Percentiles rank a stretch among this genome's conserved stretches.
Conservation (phyloP, 1,139 yeast species). For the Protomyces inundatus region DNA sequence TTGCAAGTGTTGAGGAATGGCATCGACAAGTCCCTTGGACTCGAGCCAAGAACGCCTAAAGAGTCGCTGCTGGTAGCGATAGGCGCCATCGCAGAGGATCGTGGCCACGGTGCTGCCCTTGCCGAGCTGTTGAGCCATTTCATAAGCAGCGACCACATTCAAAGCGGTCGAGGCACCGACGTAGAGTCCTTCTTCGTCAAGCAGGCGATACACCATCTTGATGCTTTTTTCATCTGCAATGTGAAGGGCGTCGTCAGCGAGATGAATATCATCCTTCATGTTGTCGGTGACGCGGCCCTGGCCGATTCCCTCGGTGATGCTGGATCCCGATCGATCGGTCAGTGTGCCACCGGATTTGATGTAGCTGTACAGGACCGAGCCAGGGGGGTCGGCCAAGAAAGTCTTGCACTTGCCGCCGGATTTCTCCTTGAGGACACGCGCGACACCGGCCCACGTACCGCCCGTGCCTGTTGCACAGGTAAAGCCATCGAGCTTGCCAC, state of each 20-base stretch:
- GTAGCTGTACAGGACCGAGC: constrained; percentile 75
- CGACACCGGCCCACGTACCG: constrained; percentile 80
- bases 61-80: constrained; percentile 43
- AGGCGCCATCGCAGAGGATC: constrained; percentile 53
- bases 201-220: constrained; percentile 70
- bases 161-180: constrained; percentile 86
- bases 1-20: constrained; percentile 63
- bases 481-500: constrained; percentile 76
- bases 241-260: constrained; percentile 67
- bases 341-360: constrained; percentile 61
- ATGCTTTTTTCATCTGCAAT: constrained; percentile 72
- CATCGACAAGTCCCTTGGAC: constrained; percentile 58
- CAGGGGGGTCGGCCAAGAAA: constrained; percentile 88
- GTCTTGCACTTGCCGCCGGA: constrained; percentile 56
- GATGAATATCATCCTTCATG: constrained; percentile 63
- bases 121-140: constrained; percentile 69
- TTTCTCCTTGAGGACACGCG: constrained; percentile 66
- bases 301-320: constrained; percentile 93
- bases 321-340: constrained; percentile 64
- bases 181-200: constrained; percentile 85
- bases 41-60: constrained; percentile 75
- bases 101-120: constrained; percentile 80
- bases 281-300: constrained; percentile 89
- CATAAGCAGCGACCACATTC: constrained; percentile 75
- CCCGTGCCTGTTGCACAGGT: constrained; percentile 91